Conservation (phyloP, 192 early-diverging fungal species). For the Backusella circina region DNA sequence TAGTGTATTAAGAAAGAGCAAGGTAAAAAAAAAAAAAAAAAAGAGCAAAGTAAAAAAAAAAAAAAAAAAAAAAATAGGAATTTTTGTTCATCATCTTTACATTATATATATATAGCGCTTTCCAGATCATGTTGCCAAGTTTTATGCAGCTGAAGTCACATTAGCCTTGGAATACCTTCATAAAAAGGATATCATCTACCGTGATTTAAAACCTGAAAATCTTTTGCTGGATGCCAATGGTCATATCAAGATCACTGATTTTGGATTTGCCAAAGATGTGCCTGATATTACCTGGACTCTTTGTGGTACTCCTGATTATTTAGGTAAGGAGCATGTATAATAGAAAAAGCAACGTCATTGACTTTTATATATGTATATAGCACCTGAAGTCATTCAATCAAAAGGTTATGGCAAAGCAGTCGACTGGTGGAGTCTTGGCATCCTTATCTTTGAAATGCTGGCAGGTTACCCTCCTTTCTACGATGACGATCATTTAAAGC, state of each 20-base stretch:
- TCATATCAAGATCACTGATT: constrained; percentile 81
- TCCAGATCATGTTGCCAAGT: constrained; percentile 64
- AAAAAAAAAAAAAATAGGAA: neutral
- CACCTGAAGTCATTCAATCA: constrained; percentile 86
- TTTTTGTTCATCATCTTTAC: neutral
- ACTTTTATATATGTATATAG: constrained; percentile 42
- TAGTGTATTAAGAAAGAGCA: constrained; percentile 69
- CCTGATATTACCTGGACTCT: constrained; percentile 82
- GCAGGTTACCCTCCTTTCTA: constrained; percentile 93
- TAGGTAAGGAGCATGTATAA: constrained; percentile 47
- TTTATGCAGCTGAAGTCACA: constrained; percentile 72
- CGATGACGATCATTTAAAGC: constrained; percentile 86
- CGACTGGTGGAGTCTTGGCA: constrained; percentile 93
- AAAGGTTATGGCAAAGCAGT: constrained; percentile 89
- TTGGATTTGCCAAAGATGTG: constrained; percentile 83
- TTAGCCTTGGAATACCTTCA: constrained; percentile 76
- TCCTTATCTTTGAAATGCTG: constrained; percentile 92
- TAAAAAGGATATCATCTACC: constrained; percentile 68
- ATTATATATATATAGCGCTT: constrained; percentile 43
- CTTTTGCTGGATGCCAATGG: constrained; percentile 71
- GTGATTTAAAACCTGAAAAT: constrained; percentile 82
- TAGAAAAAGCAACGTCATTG: constrained; percentile 18
- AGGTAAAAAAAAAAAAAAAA: constrained; percentile 55
- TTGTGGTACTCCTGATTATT: constrained; percentile 76
- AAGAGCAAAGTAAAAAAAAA: constrained; percentile 80